These are phyloP conservation scores for Lathyrus oleraceus DNA, from an alignment of 306 rosid genomes.

Conservation along the genomic window DNA sequence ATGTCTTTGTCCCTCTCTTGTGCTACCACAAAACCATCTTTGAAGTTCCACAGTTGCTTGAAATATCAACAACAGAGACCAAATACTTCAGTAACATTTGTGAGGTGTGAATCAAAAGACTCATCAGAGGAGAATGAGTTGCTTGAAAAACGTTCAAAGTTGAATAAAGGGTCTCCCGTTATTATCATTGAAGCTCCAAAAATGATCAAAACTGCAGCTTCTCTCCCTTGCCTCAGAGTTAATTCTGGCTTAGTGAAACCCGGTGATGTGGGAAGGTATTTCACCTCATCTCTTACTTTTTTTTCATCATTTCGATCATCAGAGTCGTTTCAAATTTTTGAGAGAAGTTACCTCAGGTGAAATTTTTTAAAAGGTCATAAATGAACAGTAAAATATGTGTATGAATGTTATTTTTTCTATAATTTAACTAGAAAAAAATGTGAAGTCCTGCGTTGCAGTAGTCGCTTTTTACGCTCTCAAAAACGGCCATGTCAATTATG, in stretches of 20 bases:
- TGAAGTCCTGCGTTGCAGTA: no score
- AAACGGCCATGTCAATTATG: no score
- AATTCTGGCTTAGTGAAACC: conserved; percentile 74
- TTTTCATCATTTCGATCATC: no score
- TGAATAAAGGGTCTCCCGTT: conserved; percentile 77
- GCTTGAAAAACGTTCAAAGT: conserved; percentile 40
- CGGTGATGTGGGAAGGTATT: conserved; percentile 87
- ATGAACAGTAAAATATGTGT: no score
- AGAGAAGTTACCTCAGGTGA: no score
- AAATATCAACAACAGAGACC: conserved; percentile 24
- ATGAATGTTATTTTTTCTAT: no score
- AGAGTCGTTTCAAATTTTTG: no score
- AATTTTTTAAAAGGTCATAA: no score
- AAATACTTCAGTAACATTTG: background rate
- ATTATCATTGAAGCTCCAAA: conserved; percentile 75
- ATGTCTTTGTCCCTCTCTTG: conserved; percentile 42
- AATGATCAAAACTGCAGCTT: conserved; percentile 70
- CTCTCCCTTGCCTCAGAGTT: conserved; percentile 70
- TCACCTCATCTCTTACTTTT: background rate
- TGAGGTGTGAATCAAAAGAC: conserved; percentile 57
- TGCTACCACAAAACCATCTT: conserved; percentile 34
- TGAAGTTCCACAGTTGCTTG: conserved; percentile 24
- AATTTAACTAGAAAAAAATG: no score
- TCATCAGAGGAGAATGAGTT: conserved; percentile 35
- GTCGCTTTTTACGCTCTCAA: no score